These are phyloP conservation scores for Pythium diclinum DNA, from an alignment of 352 stramenopile species.

Conservation along the genomic window DNA sequence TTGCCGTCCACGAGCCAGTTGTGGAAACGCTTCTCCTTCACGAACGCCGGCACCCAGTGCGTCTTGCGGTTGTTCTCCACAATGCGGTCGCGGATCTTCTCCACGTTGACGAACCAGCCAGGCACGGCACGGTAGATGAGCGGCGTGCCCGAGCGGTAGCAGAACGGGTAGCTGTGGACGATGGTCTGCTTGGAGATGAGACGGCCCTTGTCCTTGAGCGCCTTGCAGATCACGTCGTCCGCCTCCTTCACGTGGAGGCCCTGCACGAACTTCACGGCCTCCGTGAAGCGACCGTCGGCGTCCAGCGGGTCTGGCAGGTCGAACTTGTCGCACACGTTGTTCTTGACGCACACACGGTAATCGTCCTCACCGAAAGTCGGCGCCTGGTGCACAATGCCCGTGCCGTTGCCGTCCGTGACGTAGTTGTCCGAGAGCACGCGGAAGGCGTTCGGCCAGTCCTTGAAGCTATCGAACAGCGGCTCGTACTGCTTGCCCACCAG, in stretches of 20 bases:
- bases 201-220: slow-evolving; percentile 93
- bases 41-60: slow-evolving; percentile 84
- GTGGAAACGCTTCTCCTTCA: slow-evolving; percentile 99
- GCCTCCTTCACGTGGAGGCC: slow-evolving; percentile 98
- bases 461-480: slow-evolving; percentile 97
- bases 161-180: slow-evolving; percentile 99
- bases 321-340: slow-evolving; percentile 95
- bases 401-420: slow-evolving; percentile 96
- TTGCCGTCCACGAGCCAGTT: slow-evolving; percentile 98
- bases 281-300: slow-evolving; percentile 95
- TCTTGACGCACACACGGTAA: slow-evolving; percentile 97
- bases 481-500: slow-evolving; percentile 96
- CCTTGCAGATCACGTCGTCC: slow-evolving; percentile 95
- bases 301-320: slow-evolving; percentile 96
- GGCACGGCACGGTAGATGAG: slow-evolving; percentile 99
- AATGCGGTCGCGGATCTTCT: slow-evolving; percentile 96
- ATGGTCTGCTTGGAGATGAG: slow-evolving; percentile 97
- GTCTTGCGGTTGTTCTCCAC: slow-evolving; percentile 88
- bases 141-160: slow-evolving; percentile 99
- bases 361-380: slow-evolving; percentile 99
- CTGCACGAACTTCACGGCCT: slow-evolving; percentile 89
- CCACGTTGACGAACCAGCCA: slow-evolving; percentile 99
- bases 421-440: slow-evolving; percentile 97
- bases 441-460: slow-evolving; percentile 90
- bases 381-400: slow-evolving; percentile 98